Conservation (phyloP, 2,329 filamentous ascomycete species). For the Pyrenophora teres region DNA sequence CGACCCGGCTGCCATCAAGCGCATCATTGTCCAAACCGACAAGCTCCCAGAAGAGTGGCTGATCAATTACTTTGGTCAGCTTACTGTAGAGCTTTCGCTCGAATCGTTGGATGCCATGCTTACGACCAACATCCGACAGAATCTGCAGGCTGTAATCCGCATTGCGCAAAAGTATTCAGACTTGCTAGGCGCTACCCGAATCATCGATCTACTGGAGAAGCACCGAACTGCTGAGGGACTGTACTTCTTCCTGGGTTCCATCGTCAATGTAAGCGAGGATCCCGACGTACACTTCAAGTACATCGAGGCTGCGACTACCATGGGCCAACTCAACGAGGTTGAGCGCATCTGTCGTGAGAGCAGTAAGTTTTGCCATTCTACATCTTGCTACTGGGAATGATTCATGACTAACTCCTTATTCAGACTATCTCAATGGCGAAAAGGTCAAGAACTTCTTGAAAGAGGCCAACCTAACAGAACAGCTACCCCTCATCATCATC, state of each 20-base stretch:
- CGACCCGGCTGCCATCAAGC: conserved; percentile 86
- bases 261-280: conserved; percentile 96
- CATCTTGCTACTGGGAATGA: no score
- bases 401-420: neutral
- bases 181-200: conserved; percentile 79
- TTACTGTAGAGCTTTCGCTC: conserved; percentile 93
- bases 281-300: conserved; percentile 99
- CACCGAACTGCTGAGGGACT: conserved; percentile 96
- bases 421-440: conserved; percentile 80
- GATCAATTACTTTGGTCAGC: conserved; percentile 86
- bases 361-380: conserved; percentile 44
- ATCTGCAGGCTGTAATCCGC: conserved; percentile 91
- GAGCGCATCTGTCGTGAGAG: conserved; percentile 97
- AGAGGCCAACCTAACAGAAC: conserved; percentile 88
- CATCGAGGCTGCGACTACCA: conserved; percentile 93
- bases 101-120: conserved; percentile 97
- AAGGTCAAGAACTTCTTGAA: conserved; percentile 99
- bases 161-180: conserved; percentile 98
- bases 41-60: conserved; percentile 92
- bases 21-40: conserved; percentile 81
- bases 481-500: conserved; percentile 95
- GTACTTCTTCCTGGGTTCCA: conserved; percentile 97
- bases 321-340: conserved; percentile 92
- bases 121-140: conserved; percentile 94
- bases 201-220: conserved; percentile 96